A percentile compares a stretch with the other conserved stretches of the same genome.
phyloP scores from a whole-genome alignment of 2,329 filamentous ascomycete genomes.

The Colletotrichum somersetense region DNA sequence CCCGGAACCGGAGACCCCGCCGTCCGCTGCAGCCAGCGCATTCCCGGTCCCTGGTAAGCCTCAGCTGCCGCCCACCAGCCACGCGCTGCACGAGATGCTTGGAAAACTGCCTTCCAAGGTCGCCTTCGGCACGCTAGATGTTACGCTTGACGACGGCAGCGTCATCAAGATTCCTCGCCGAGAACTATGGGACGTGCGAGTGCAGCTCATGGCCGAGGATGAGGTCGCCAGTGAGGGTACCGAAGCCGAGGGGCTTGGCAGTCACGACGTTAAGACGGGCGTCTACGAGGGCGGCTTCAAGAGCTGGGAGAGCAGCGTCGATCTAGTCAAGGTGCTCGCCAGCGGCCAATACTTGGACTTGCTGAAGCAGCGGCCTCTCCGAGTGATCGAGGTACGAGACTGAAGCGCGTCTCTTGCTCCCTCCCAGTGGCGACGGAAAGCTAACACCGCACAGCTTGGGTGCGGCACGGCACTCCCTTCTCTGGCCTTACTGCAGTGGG shows the following conservation, averaged over 20 bases:
- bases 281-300: conserved; percentile 92
- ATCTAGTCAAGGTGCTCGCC: conserved; percentile 78
- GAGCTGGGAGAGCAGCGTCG: conserved; percentile 88
- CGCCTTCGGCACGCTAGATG: conserved; percentile 72
- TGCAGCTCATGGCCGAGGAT: conserved; percentile 84
- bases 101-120: conserved; percentile 77
- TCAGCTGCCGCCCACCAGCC: conserved; percentile 66
- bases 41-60: conserved; percentile 74
- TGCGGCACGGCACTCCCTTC: conserved; percentile 83
- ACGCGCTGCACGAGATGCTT: conserved; percentile 66
- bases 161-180: conserved; percentile 73
- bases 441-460: conserved; percentile 69
- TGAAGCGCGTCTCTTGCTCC: conserved; percentile 18
- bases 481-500: conserved; percentile 77
- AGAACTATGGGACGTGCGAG: conserved; percentile 84
- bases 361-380: conserved; percentile 52
- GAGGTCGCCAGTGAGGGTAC: conserved; percentile 54
- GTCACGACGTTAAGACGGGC: conserved; percentile 82
- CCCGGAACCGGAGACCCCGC: conserved; percentile 44
- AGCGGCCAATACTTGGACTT: conserved; percentile 53
- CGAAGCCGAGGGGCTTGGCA: conserved; percentile 68
- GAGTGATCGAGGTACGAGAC: conserved; percentile 66
- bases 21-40: conserved; percentile 56
- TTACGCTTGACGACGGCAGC: conserved; percentile 70
- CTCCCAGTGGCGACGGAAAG: conserved; percentile 33